These are phyloP conservation scores for Dioscorea alata DNA, from an alignment of 106 monocot species.

Conservation along the genomic window DNA sequence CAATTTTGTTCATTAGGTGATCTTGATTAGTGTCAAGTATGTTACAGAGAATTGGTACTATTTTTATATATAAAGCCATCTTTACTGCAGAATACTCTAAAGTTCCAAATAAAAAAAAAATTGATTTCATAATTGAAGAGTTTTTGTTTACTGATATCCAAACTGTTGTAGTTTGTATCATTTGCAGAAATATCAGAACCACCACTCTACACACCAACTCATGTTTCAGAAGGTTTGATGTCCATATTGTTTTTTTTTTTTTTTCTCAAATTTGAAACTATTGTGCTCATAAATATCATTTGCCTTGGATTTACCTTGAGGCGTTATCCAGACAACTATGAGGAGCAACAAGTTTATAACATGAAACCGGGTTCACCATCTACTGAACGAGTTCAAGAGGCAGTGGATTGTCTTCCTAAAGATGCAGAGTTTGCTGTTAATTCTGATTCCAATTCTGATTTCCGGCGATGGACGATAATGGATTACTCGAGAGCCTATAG, in stretches of 20 bases:
- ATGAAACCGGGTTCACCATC: conserved; percentile 42
- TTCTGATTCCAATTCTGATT: neutral
- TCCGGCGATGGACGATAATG: conserved; percentile 62
- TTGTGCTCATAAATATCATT: neutral
- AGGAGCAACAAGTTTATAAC: conserved; percentile 51
- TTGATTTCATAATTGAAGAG: neutral
- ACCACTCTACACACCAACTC: conserved; percentile 56
- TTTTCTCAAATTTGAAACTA: neutral
- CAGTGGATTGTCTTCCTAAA: conserved; percentile 42
- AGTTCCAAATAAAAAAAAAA: too few species aligned
- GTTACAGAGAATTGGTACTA: neutral
- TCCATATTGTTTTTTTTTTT: neutral
- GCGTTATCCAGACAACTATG: conserved; percentile 50
- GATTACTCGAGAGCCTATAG: conserved; percentile 70
- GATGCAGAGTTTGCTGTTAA: conserved; percentile 9
- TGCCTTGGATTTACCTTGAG: neutral
- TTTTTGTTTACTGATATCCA: neutral
- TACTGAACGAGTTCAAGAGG: conserved; percentile 49
- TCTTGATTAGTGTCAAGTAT: neutral
- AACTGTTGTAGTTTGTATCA: conserved; percentile 61
- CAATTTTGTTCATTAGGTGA: too few species aligned
- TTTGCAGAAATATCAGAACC: conserved; percentile 63
- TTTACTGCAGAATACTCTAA: too few species aligned
- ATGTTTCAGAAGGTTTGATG: conserved; percentile 47
- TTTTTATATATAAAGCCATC: too few species aligned